Conservation (phyloP, 306 rosid species). For the Albizia julibrissin region DNA sequence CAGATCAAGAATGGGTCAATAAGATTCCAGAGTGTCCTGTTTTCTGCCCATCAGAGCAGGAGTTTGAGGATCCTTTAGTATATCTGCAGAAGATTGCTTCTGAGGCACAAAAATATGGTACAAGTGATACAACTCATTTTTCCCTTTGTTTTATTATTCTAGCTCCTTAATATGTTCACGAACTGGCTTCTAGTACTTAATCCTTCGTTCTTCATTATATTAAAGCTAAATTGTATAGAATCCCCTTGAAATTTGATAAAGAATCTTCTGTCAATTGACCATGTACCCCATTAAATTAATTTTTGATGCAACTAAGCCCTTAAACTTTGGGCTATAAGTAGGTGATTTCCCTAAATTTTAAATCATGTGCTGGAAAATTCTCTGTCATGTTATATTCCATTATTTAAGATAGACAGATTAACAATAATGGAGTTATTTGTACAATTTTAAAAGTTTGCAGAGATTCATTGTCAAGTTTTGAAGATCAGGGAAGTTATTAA, state of each 20-base stretch:
- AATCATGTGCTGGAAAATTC: not conserved
- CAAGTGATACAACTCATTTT: not conserved
- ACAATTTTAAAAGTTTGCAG: not conserved
- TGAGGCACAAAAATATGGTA: conserved; percentile 46
- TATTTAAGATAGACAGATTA: not conserved
- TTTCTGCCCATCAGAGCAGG: conserved; percentile 35
- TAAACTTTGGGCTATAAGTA: not conserved
- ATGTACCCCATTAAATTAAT: not conserved
- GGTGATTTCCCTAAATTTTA: not conserved
- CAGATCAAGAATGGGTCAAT: conserved; percentile 37
- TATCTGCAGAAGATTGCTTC: conserved; percentile 45
- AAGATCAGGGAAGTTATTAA: not conserved
- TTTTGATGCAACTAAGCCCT: too few relatives aligned
- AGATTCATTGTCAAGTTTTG: not conserved
- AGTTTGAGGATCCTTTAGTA: conserved; percentile 34
- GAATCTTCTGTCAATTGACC: not conserved
- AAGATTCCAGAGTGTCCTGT: conserved; percentile 42
- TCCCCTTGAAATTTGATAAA: not conserved
- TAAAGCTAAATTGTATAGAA: not conserved
- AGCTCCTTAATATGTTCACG: not conserved
- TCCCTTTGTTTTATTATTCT: not conserved
- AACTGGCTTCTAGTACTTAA: not conserved
- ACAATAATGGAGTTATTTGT: not conserved
- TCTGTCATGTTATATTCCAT: not conserved
- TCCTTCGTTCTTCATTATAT: not conserved